Conservation (phyloP, 345 rosid species). For the Eucalyptus fibrosa region DNA sequence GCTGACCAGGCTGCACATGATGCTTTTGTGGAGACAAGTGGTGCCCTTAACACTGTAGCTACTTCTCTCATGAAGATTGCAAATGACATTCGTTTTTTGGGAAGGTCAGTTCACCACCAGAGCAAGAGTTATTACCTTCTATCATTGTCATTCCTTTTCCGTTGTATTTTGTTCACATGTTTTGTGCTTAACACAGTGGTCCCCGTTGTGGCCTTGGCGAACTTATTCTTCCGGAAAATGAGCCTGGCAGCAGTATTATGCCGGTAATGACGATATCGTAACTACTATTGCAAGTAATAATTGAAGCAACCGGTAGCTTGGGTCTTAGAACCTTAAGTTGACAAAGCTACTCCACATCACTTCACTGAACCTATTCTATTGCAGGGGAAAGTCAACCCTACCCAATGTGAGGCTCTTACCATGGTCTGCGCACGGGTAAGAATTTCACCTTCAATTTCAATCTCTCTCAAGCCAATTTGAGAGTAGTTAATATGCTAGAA, state of each 20-base stretch:
- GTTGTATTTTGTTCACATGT: slow-evolving; percentile 5
- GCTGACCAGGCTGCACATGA: slow-evolving; percentile 83
- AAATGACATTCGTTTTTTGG: slow-evolving; percentile 80
- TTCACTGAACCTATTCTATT: slow-evolving; percentile 5
- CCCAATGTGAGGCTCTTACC: slow-evolving; percentile 96
- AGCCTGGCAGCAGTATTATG: slow-evolving; percentile 99
- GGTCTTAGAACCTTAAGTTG: neutral
- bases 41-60: slow-evolving; percentile 78
- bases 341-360: neutral
- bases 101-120: slow-evolving; percentile 39
- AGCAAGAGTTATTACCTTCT: neutral
- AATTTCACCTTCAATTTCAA: neutral
- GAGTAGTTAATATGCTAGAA: neutral
- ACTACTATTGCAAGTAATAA: neutral
- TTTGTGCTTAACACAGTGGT: slow-evolving; percentile 40
- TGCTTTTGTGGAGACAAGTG: slow-evolving; percentile 94
- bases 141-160: neutral
- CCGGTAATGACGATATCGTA: slow-evolving; percentile 38
- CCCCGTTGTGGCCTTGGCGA: slow-evolving; percentile 99
- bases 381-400: slow-evolving; percentile 98
- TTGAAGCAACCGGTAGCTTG: neutral
- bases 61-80: slow-evolving; percentile 86
- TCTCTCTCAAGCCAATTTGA: neutral
- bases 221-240: slow-evolving; percentile 97
- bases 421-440: slow-evolving; percentile 98